These are phyloP conservation scores for Terana coerulea DNA, from an alignment of 768 basidiomycete genomes.

Conservation along the genomic window DNA sequence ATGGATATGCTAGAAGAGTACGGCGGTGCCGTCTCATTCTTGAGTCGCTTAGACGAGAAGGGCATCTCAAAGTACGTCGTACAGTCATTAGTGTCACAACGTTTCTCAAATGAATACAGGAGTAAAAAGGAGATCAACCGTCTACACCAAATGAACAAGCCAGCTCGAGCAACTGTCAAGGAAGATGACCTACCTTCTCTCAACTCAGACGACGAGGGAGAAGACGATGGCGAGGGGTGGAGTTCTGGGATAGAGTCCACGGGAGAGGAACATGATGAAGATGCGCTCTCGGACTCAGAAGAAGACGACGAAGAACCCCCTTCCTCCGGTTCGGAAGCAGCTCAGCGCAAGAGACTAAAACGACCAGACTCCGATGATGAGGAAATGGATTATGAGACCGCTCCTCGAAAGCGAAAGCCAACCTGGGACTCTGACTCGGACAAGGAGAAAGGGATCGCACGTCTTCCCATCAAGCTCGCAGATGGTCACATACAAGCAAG, in stretches of 20 bases:
- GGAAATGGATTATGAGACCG: slow-evolving; percentile 74
- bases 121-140: slow-evolving; percentile 81
- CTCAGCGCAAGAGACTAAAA: slow-evolving; percentile 14
- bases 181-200: slow-evolving; percentile 67
- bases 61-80: slow-evolving; percentile 72
- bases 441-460: slow-evolving; percentile 47
- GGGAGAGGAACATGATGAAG: slow-evolving; percentile 27
- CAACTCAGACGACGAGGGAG: slow-evolving; percentile 63
- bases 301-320: slow-evolving; percentile 27
- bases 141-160: slow-evolving; percentile 64
- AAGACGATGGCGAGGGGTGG: slow-evolving; percentile 50
- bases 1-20: slow-evolving; percentile 63
- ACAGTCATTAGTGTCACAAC: not conserved
- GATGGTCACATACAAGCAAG: slow-evolving; percentile 72
- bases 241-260: slow-evolving; percentile 39
- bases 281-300: slow-evolving; percentile 27
- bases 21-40: slow-evolving; percentile 59
- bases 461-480: slow-evolving; percentile 84
- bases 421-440: slow-evolving; percentile 45
- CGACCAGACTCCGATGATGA: slow-evolving; percentile 41
- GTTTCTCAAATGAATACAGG: slow-evolving; percentile 38
- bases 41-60: slow-evolving; percentile 67
- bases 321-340: slow-evolving; percentile 11
- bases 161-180: slow-evolving; percentile 35
- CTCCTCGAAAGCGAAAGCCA: slow-evolving; percentile 48